Evolutionary conservation across 2,329 filamentous ascomycete species (phyloP).

Genomic region (Cladorrhinum sp.): DNA sequence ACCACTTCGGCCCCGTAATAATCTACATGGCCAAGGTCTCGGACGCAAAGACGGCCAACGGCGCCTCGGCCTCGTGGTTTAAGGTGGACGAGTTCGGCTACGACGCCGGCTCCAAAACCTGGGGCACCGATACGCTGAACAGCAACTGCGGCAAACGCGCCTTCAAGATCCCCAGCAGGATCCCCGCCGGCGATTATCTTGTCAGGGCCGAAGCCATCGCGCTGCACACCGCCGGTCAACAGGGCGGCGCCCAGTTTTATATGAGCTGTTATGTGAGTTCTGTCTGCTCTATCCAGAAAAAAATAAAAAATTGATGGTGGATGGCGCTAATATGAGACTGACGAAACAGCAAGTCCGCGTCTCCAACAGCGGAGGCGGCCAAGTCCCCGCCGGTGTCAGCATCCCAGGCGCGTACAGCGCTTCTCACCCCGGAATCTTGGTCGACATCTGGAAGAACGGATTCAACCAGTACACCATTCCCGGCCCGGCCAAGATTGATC

Average conservation of each 20-base stretch:
- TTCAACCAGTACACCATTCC: constrained; percentile 38
- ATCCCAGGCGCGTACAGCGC: constrained; percentile 49
- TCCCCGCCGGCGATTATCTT: constrained; percentile 43
- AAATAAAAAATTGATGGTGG: no score
- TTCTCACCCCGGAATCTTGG: constrained; percentile 46
- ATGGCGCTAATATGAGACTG: no score
- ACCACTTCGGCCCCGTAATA: constrained; percentile 53
- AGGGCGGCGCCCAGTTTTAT: constrained; percentile 29
- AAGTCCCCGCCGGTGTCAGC: constrained; percentile 40
- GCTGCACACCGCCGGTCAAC: constrained; percentile 37
- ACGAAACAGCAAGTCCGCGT: constrained; percentile 42
- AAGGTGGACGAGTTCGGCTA: constrained; percentile 51
- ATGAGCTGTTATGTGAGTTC: constrained; percentile 28
- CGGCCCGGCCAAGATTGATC: constrained; percentile 34
- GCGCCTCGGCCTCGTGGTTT: constrained; percentile 45
- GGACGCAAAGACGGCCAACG: constrained; percentile 44
- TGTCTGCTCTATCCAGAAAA: no score
- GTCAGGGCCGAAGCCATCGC: constrained; percentile 45
- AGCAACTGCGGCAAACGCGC: constrained; percentile 33
- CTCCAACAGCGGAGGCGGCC: constrained; percentile 36
- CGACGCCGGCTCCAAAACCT: constrained; percentile 45
- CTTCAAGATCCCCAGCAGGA: constrained; percentile 39
- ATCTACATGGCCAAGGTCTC: constrained; percentile 50
- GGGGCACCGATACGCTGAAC: constrained; percentile 34
- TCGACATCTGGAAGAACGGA: constrained; percentile 42